Evolutionary conservation across 2,329 filamentous ascomycete genomes (phyloP), one percentile per base, ranked within the genome.

Genomic region (Colletotrichum plurivorum): DNA sequence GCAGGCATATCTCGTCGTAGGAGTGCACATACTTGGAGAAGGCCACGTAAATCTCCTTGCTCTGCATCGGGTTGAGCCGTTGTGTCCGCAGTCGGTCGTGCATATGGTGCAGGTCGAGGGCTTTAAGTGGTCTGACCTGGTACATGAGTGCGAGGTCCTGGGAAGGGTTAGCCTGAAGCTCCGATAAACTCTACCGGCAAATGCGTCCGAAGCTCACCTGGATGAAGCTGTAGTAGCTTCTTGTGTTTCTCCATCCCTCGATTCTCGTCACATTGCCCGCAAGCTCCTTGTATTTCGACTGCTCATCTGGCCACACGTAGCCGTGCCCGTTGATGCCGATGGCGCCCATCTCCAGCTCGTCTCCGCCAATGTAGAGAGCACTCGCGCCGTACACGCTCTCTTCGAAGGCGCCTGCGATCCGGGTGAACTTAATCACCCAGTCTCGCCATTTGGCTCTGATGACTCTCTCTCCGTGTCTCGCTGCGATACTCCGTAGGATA

Each of bases 171-270:
- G 68, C 20, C 12, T 13, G 18, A 52, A 56, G 51, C 16, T n/a
- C 9, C 53, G 31, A 20, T 36, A 36, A 2, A 36, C 31, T 36
- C 10, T 12, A 9, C 4, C 16, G 43, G 25, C 16, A 36, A 36
- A 10, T 36, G n/a, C 8, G 15, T 27, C 7, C 5, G 10, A 5
- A 52, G 66, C 84, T 74, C 80, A 91, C 93, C 84, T 97, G 94
- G 72, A 98, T 95, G 77, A 94, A 98, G 73, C 93, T 94, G 82
- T 97, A 97, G 78, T 99, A 99, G 76, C 94, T 97, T 70, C 96
- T 88, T 1, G 96, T 98, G 72, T 94, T 97, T 73, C 96, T 90
- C 96, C 96, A 99, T 65, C 95, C 96, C 82, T 99, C 96, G 71
- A 99, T 97, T 65, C 96, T 88, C 66, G 93, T 94, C 54, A 96